phyloP scores from a whole-genome alignment of 192 early-diverging fungal species.

The Rhizophagus clarus region DNA sequence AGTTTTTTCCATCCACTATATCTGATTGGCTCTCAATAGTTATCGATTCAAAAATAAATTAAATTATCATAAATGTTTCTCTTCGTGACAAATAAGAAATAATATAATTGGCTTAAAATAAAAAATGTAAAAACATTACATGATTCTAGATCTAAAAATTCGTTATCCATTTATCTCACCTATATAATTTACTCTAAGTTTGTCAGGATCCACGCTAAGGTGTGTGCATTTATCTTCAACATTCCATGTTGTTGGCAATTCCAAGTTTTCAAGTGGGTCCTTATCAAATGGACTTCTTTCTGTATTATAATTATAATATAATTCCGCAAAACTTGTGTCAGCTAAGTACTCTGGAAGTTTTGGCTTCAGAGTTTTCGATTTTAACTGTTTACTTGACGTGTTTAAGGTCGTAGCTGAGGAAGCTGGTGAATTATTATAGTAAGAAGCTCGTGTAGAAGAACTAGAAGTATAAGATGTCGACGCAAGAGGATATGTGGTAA shows the following conservation, averaged over 20 bases:
- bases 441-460: not conserved
- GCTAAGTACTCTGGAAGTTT: constrained; percentile 28
- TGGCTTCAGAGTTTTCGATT: not conserved
- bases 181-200: constrained; percentile 52
- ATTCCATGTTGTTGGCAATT: constrained; percentile 64
- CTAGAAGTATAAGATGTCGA: not conserved
- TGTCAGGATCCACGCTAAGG: constrained; percentile 48
- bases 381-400: constrained; percentile 15
- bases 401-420: not conserved
- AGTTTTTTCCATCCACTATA: too few relatives aligned
- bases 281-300: not conserved
- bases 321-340: constrained; percentile 28
- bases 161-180: constrained; percentile 39
- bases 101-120: not conserved
- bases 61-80: not conserved
- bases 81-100: not conserved
- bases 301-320: not conserved
- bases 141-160: not conserved
- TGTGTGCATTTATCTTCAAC: constrained; percentile 56
- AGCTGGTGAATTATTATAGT: not conserved
- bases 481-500: not conserved
- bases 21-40: not conserved
- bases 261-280: not conserved
- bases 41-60: not conserved
- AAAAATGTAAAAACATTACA: not conserved